phyloP scores from a whole-genome alignment of 768 basidiomycete species.

The Russula sp. region DNA sequence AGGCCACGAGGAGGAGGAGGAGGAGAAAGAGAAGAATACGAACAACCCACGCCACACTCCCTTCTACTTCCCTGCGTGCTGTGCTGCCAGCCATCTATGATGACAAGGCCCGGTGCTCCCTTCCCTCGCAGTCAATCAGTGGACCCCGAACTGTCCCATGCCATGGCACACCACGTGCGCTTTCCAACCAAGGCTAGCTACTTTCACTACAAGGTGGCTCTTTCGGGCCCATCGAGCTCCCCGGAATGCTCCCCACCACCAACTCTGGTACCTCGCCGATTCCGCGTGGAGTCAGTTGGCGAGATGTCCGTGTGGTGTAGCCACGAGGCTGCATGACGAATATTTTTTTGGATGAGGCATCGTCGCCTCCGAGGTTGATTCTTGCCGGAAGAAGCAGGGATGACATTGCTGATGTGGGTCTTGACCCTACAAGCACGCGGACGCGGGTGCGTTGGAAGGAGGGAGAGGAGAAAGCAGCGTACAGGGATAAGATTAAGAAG shows the following conservation, averaged over 20 bases:
- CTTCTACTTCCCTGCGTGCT: constrained; percentile 33
- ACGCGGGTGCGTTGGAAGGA: constrained; percentile 53
- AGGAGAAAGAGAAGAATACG: not conserved
- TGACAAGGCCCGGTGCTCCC: constrained; percentile 74
- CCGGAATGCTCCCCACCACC: not conserved
- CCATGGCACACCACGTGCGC: constrained; percentile 35
- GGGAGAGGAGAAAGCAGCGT: constrained; percentile 43
- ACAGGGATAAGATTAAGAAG: constrained; percentile 56
- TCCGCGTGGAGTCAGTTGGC: constrained; percentile 3
- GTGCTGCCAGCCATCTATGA: constrained; percentile 36
- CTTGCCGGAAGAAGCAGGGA: not conserved
- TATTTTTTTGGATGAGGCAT: not conserved
- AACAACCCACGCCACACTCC: constrained; percentile 24
- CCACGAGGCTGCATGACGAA: not conserved
- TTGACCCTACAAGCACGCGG: constrained; percentile 29
- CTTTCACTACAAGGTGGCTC: constrained; percentile 9
- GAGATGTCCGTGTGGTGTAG: not conserved
- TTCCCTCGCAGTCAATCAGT: constrained; percentile 63
- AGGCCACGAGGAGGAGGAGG: constrained; percentile 12
- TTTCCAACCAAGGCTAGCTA: constrained; percentile 29
- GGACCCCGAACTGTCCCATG: constrained; percentile 37
- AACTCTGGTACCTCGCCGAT: not conserved
- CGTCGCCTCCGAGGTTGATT: constrained; percentile 1
- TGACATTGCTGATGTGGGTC: not conserved
- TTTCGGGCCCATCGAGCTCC: constrained; percentile 10